Percentiles rank a stretch among this genome's conserved stretches.
Evolutionary conservation across 345 rosid species (phyloP).

Genomic region (Populus pruinosa): DNA sequence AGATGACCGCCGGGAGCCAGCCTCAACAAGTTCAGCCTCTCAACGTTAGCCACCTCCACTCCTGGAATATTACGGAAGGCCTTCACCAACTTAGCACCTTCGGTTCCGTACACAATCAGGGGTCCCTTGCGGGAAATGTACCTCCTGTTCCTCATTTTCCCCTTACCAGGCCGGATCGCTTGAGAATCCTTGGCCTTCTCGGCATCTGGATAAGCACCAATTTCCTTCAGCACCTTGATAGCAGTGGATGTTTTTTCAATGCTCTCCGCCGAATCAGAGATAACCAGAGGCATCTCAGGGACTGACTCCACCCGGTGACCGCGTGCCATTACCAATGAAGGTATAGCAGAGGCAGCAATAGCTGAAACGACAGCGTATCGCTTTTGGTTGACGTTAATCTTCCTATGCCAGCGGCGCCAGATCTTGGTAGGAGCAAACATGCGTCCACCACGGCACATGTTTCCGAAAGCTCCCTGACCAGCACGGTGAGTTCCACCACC

Average conservation of each 20-base stretch:
- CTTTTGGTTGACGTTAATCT: slow-evolving; percentile 82
- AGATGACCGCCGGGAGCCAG: slow-evolving; percentile 98
- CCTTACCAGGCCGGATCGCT: slow-evolving; percentile 84
- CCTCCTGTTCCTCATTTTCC: slow-evolving; percentile 83
- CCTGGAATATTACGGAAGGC: slow-evolving; percentile 94
- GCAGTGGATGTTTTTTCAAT: slow-evolving; percentile 84
- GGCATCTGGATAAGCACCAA: slow-evolving; percentile 80
- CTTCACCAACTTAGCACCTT: slow-evolving; percentile 82
- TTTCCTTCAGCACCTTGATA: slow-evolving; percentile 70
- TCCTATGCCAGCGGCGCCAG: slow-evolving; percentile 97
- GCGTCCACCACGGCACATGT: slow-evolving; percentile 99
- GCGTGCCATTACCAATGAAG: slow-evolving; percentile 88
- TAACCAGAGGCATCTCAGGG: slow-evolving; percentile 83
- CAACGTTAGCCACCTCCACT: slow-evolving; percentile 82
- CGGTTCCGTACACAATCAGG: slow-evolving; percentile 69
- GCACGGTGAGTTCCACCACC: slow-evolving; percentile 99
- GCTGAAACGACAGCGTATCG: slow-evolving; percentile 86
- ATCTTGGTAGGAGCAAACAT: slow-evolving; percentile 99
- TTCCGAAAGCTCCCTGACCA: slow-evolving; percentile 97
- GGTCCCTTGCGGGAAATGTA: slow-evolving; percentile 91
- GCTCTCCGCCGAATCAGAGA: slow-evolving; percentile 63
- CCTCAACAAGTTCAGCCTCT: slow-evolving; percentile 74
- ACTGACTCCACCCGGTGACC: slow-evolving; percentile 82
- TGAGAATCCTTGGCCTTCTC: slow-evolving; percentile 90
- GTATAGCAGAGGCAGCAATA: slow-evolving; percentile 88